Percentiles rank a stretch among this genome's conserved stretches.
These are phyloP conservation scores for Suzukiozyma palmioleophila DNA, from an alignment of 1,139 yeast genomes.

Conservation along the genomic window DNA sequence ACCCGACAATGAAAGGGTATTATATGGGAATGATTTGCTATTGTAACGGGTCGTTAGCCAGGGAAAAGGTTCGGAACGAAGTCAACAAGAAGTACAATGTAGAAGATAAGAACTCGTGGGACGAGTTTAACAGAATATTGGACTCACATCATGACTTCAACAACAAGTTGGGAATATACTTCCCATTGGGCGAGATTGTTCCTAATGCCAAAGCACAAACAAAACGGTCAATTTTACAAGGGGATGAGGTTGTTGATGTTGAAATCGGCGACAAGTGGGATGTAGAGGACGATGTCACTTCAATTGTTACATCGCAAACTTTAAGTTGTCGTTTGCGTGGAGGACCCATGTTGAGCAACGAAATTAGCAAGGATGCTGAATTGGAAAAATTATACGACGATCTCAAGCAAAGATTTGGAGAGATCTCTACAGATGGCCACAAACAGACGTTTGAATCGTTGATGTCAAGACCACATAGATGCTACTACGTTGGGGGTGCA, in stretches of 20 bases:
- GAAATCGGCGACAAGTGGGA: constrained; percentile 31
- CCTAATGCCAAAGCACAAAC: constrained; percentile 70
- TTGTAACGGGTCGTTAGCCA: constrained; percentile 85
- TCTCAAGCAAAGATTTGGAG: constrained; percentile 33
- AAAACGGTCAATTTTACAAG: constrained; percentile 39
- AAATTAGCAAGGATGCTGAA: constrained; percentile 11
- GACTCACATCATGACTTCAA: constrained; percentile 33
- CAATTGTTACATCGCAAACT: constrained; percentile 85
- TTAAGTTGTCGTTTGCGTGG: constrained; percentile 77
- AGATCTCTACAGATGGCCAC: constrained; percentile 47
- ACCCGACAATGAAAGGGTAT: constrained; percentile 71
- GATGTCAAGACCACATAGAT: constrained; percentile 59
- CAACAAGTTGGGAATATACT: constrained; percentile 67
- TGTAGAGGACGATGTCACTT: constrained; percentile 62
- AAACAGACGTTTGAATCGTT: constrained; percentile 38
- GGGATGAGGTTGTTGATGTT: constrained; percentile 17
- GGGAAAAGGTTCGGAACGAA: constrained; percentile 69
- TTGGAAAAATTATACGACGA: constrained; percentile 20
- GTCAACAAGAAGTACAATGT: constrained; percentile 45
- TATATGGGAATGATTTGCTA: constrained; percentile 97
- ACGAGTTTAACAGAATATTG: constrained; percentile 55
- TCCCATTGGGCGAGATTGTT: constrained; percentile 85
- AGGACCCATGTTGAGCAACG: constrained; percentile 56
- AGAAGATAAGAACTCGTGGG: constrained; percentile 49
- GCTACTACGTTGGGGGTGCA: constrained; percentile 87